phyloP scores from a whole-genome alignment of 164 flowering plant genomes.

The Nelumbo lutea region DNA sequence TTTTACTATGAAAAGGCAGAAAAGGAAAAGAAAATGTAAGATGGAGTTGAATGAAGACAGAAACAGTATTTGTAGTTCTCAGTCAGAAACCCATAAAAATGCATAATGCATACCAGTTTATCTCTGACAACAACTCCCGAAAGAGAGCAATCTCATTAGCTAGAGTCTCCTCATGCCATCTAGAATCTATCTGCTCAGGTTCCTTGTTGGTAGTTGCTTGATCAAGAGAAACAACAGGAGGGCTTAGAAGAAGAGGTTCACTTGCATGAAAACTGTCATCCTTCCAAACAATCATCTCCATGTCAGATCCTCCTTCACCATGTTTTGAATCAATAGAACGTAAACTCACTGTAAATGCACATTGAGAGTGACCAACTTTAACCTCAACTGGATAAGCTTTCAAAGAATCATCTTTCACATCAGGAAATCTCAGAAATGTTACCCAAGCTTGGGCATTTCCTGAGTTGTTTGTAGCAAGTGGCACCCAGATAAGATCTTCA shows the following conservation, averaged over 20 bases:
- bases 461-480: constrained; percentile 46
- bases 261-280: constrained; percentile 37
- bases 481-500: constrained; percentile 56
- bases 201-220: constrained; percentile 18
- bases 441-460: constrained; percentile 59
- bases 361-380: constrained; percentile 39
- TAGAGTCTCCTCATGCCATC: constrained; percentile 45
- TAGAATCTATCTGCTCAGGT: constrained; percentile 23
- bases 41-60: background rate
- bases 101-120: constrained; percentile 40
- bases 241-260: constrained; percentile 24
- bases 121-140: constrained; percentile 49
- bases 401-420: constrained; percentile 21
- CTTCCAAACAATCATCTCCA: constrained; percentile 42
- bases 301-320: constrained; percentile 11
- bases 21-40: background rate
- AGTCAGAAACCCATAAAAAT: background rate
- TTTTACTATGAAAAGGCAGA: constrained; percentile 37
- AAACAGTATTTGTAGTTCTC: background rate
- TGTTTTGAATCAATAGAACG: constrained; percentile 19
- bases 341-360: constrained; percentile 40
- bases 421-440: constrained; percentile 41
- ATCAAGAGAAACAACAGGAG: constrained; percentile 17
- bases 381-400: constrained; percentile 46
- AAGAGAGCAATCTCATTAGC: constrained; percentile 52